Base-by-base conservation (phyloP, 2,329 filamentous ascomycete species). In the Scytalidium lignicola region DNA sequence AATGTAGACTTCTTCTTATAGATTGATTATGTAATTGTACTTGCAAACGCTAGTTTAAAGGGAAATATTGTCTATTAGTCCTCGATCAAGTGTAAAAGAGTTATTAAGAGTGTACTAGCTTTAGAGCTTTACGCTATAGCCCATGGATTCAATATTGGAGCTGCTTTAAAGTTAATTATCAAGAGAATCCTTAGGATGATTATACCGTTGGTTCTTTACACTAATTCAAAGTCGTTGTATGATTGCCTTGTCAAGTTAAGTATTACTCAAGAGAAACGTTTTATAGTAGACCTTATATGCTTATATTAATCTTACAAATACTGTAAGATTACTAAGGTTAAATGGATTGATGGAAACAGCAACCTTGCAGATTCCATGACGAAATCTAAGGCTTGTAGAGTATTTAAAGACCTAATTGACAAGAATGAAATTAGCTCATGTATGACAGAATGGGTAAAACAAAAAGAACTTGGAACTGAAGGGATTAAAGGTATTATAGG, bases 191-290 rank as follows among this genome's bases (percentile, higher is more conserved):
- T 47, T 8, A 9, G 26, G 22, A 5, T 41, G 7, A 37, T 5
- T n/a, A 21, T 41, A 47, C 21, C 21, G n/a, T 20, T 47, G 9
- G 44, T 47, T 41, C 17, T 47, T 22, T 51, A n/a, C 49, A 51
- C 42, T 3, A 19, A 47, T 28, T 47, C 39, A 3, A 22, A 47
- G 9, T 47, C 45, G 3, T 21, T 47, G 3, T 48, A 51, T 43
- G 41, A 48, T n/a, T 51, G 46, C 18, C 20, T 51, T 26, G 42
- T 51, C 22, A 51, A 51, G 32, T 23, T 52, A 21, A 47, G 47
- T 3, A 51, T 43, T 8, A 51, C 49, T 10, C 22, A 51, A 23
- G 41, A 51, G 22, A 50, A 50, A 17, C 4, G 43, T 9, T 43
- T 50, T 10, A 50, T 50, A 26, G 41, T 50, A 17, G 18, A 50